phyloP scores from a whole-genome alignment of 2,329 filamentous ascomycete genomes.

The Xylariaceae sp. region DNA sequence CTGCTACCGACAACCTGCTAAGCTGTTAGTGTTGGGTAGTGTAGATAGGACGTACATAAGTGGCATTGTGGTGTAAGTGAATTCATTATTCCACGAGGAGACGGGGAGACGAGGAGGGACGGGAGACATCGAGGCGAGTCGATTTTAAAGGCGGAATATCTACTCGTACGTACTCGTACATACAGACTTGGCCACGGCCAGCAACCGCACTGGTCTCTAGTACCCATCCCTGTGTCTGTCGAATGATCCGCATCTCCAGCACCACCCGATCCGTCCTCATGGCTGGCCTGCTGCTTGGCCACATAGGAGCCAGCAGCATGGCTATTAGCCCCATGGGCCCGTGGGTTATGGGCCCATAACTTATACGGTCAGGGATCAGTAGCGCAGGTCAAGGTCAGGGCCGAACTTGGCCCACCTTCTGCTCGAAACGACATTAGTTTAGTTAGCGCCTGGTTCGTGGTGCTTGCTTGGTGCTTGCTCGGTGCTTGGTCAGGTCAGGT shows the following conservation, averaged over 20 bases:
- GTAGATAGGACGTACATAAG: neutral
- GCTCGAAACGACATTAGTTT: slow-evolving; percentile 33
- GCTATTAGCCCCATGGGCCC: slow-evolving; percentile 23
- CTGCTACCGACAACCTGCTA: slow-evolving; percentile 1
- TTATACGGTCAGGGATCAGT: slow-evolving; percentile 26
- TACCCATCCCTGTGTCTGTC: slow-evolving; percentile 6
- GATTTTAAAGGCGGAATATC: no score
- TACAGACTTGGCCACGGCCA: no score
- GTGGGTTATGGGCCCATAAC: no score
- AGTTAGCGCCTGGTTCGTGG: slow-evolving; percentile 26
- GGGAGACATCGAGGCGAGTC: no score
- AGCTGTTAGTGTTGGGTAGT: neutral
- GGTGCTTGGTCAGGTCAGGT: no score
- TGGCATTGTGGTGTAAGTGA: neutral
- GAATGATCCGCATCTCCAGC: slow-evolving; percentile 15
- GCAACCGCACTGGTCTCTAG: slow-evolving; percentile 6
- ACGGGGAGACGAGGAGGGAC: no score
- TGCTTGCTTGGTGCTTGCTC: no score
- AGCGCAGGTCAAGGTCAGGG: slow-evolving; percentile 15
- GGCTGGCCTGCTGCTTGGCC: slow-evolving; percentile 23
- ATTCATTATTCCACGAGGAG: no score
- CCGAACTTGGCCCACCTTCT: slow-evolving; percentile 20
- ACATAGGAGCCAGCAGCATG: slow-evolving; percentile 19
- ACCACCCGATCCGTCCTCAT: slow-evolving; percentile 29
- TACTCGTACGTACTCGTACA: no score